Conservation (phyloP, 2,329 filamentous ascomycete genomes). For the Teratosphaeria epicoccoides region DNA sequence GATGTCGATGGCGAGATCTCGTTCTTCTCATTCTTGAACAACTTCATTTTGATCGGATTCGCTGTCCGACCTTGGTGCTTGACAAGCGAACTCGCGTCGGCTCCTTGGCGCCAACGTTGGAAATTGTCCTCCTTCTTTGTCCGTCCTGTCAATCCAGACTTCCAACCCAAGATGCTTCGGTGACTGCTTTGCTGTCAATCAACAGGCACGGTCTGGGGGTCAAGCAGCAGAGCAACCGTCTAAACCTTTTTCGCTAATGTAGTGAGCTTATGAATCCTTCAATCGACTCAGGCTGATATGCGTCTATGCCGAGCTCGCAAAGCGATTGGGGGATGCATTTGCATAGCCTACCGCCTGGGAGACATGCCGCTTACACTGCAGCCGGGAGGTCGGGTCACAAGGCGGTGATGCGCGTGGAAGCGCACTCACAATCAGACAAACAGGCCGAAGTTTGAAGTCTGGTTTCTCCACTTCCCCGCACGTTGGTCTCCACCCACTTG, state of each 20-base stretch:
- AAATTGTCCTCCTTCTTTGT: neutral
- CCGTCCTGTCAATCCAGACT: neutral
- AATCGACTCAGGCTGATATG: neutral
- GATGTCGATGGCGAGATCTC: slow-evolving; percentile 3
- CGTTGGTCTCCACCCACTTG: neutral
- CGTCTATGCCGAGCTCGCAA: neutral
- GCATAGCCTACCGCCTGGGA: neutral
- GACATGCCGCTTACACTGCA: neutral
- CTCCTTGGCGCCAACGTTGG: neutral
- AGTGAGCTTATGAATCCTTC: neutral
- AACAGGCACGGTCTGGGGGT: neutral
- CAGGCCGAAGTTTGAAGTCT: neutral
- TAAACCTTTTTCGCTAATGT: neutral
- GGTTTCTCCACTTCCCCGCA: neutral
- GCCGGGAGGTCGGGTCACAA: neutral
- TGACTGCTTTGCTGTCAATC: neutral
- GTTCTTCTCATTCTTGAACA: slow-evolving; percentile 6
- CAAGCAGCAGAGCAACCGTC: neutral
- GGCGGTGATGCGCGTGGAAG: neutral
- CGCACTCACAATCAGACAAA: neutral
- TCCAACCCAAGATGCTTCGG: neutral
- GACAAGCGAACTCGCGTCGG: neutral
- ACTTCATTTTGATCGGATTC: slow-evolving; percentile 4
- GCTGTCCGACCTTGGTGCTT: neutral
- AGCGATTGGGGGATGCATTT: neutral